These are phyloP conservation scores for Emmonsiellopsis sp. DNA, from an alignment of 2,329 filamentous ascomycete species.

Conservation along the genomic window DNA sequence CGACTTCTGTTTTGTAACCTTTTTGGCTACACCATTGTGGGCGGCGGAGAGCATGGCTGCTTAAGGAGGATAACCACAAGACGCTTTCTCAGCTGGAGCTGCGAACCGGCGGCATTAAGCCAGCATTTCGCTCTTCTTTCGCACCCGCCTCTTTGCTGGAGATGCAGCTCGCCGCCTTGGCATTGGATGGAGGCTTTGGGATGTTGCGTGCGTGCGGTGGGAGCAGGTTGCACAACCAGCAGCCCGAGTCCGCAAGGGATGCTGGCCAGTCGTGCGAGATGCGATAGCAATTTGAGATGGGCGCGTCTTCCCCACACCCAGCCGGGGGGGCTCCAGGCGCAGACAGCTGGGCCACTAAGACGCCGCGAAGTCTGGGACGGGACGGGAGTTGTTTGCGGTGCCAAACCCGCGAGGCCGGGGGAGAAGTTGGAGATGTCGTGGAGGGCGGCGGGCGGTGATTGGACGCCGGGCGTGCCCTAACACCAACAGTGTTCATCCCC, in stretches of 20 bases:
- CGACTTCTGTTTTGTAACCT: constrained; percentile 12
- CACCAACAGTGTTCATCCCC: too few species aligned
- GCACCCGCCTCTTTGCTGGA: background rate
- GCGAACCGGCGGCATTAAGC: constrained; percentile 1
- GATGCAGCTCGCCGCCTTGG: background rate
- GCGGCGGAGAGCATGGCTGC: constrained; percentile 7
- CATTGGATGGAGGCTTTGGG: background rate
- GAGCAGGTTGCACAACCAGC: constrained; percentile 1
- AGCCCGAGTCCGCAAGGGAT: constrained; percentile 1
- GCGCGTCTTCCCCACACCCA: background rate
- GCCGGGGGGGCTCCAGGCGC: too few species aligned
- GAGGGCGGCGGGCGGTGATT: too few species aligned
- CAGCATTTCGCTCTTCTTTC: background rate
- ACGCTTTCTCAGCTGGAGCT: constrained; percentile 1
- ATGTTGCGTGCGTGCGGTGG: background rate
- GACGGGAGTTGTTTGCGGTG: too few species aligned
- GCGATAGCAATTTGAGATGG: background rate
- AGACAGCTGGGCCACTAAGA: background rate
- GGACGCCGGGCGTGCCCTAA: too few species aligned
- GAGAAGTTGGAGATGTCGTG: too few species aligned
- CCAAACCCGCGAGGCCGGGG: too few species aligned
- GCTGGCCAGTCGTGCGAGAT: background rate
- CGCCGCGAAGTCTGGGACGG: too few species aligned
- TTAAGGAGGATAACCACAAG: background rate
- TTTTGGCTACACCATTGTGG: constrained; percentile 8